A percentile compares a stretch with the other conserved stretches of the same genome.
Conservation (phyloP, 106 monocot species). For the Acorus gramineus region DNA sequence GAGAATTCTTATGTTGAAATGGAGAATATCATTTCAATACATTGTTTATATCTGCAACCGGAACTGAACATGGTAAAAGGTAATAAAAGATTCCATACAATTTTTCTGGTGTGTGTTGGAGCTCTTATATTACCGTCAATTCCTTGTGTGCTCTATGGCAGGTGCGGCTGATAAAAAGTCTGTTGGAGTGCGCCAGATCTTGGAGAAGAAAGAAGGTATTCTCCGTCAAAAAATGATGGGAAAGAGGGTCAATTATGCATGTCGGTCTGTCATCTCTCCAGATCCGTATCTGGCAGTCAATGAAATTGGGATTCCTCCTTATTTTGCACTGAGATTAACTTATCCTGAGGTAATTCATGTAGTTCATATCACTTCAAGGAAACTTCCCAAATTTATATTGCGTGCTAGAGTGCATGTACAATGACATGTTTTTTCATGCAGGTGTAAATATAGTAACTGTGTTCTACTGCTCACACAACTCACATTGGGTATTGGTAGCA, state of each 20-base stretch:
- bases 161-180: conserved; percentile 39
- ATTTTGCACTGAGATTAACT: conserved; percentile 82
- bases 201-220: conserved; percentile 80
- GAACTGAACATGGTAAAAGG: no score
- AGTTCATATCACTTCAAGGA: neutral
- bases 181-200: conserved; percentile 68
- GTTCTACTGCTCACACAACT: no score
- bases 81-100: neutral
- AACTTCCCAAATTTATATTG: neutral
- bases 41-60: no score
- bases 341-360: conserved; percentile 73
- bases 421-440: no score
- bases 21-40: no score
- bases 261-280: conserved; percentile 95
- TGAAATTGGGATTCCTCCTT: conserved; percentile 97
- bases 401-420: neutral
- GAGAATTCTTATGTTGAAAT: no score
- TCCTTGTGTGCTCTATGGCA: conserved; percentile 12
- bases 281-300: conserved; percentile 95
- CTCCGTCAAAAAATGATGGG: conserved; percentile 99
- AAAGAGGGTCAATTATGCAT: conserved; percentile 96
- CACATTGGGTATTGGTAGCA: no score
- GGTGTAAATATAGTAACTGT: no score
- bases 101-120: neutral
- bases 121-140: conserved; percentile 2